These are phyloP conservation scores for Dacryopinax spathularia DNA, from an alignment of 768 basidiomycete species.

Conservation along the genomic window DNA sequence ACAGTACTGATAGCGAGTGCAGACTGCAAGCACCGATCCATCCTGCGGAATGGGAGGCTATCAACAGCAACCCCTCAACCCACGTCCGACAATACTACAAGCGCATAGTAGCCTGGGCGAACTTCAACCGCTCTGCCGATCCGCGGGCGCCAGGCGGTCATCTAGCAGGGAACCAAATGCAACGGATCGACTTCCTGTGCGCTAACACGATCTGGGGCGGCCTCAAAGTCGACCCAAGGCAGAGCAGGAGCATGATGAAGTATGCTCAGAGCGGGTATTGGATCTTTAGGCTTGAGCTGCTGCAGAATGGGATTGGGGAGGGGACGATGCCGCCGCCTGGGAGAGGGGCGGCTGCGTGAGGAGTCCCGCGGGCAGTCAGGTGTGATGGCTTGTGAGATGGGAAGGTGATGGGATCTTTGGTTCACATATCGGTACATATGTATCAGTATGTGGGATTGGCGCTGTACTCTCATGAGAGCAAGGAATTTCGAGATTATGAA, in stretches of 20 bases:
- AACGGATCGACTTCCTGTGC: neutral
- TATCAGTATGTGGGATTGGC: neutral
- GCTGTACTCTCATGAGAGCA: neutral
- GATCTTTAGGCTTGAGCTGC: conserved; percentile 1
- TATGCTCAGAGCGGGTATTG: conserved; percentile 2
- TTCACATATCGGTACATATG: neutral
- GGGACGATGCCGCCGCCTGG: neutral
- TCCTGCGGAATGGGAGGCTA: neutral
- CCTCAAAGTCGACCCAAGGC: neutral
- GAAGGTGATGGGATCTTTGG: neutral
- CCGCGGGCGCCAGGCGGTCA: neutral
- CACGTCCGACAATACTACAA: neutral
- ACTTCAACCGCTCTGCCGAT: neutral
- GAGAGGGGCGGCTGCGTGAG: neutral
- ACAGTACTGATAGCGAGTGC: neutral
- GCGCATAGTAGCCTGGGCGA: neutral
- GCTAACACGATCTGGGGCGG: conserved; percentile 2
- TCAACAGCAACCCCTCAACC: neutral
- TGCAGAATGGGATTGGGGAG: neutral
- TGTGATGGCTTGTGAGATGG: neutral
- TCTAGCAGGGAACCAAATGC: neutral
- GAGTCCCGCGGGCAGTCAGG: neutral
- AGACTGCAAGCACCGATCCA: neutral
- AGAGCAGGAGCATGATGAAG: neutral
- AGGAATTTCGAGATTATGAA: neutral